phyloP scores from a whole-genome alignment of 2,329 filamentous ascomycete species.

The Claviceps lovelessii region DNA sequence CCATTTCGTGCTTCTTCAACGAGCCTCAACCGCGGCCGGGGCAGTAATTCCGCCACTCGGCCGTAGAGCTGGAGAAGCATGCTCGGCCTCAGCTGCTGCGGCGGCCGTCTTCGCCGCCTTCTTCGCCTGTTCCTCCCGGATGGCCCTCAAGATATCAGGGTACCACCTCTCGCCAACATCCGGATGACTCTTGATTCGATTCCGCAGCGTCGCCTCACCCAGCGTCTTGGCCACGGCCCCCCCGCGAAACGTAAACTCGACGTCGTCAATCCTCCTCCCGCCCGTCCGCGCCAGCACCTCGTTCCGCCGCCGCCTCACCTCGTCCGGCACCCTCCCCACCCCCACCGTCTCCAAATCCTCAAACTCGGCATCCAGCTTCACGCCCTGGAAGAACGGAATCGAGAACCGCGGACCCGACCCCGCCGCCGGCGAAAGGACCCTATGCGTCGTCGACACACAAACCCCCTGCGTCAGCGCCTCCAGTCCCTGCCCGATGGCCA shows the following conservation, averaged over 20 bases:
- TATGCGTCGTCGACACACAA: slow-evolving; percentile 68
- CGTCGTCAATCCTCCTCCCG: slow-evolving; percentile 51
- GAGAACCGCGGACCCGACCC: slow-evolving; percentile 62
- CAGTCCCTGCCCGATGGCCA: slow-evolving; percentile 75
- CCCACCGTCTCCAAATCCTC: slow-evolving; percentile 54
- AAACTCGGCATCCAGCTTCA: slow-evolving; percentile 64
- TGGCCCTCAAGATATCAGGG: slow-evolving; percentile 44
- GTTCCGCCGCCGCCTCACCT: slow-evolving; percentile 47
- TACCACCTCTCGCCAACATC: slow-evolving; percentile 78
- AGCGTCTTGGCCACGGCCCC: slow-evolving; percentile 53
- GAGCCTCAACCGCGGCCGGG: slow-evolving; percentile 17
- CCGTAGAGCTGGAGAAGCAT: slow-evolving; percentile 15
- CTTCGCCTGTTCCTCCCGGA: slow-evolving; percentile 42
- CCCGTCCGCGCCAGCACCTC: slow-evolving; percentile 41
- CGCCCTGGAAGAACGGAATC: slow-evolving; percentile 81
- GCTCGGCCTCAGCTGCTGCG: slow-evolving; percentile 3
- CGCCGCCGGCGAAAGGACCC: slow-evolving; percentile 58
- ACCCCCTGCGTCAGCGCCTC: slow-evolving; percentile 76
- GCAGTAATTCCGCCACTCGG: slow-evolving; percentile 10
- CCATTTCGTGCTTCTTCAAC: slow-evolving; percentile 9
- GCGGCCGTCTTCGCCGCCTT: slow-evolving; percentile 10
- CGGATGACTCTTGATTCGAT: slow-evolving; percentile 72
- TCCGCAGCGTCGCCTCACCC: slow-evolving; percentile 72
- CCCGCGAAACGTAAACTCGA: slow-evolving; percentile 73
- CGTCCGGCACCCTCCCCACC: slow-evolving; percentile 44